Percentiles rank a stretch among this genome's conserved stretches.
These are phyloP conservation scores for Chaetoscypha palmicola DNA, from an alignment of 2,329 filamentous ascomycete genomes.

Conservation along the genomic window DNA sequence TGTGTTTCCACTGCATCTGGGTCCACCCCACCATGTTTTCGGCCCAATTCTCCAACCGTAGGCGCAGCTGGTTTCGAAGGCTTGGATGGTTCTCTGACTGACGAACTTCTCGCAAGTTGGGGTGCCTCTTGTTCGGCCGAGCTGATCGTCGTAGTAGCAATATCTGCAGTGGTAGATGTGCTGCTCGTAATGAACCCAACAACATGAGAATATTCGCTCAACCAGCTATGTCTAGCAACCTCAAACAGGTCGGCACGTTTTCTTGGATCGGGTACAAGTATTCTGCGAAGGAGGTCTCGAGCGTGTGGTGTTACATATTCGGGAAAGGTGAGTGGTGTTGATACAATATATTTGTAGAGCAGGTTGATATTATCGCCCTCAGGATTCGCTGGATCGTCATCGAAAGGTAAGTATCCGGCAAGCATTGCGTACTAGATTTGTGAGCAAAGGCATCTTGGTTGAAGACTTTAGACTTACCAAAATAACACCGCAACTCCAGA, in stretches of 20 bases:
- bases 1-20: constrained; percentile 55
- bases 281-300: constrained; percentile 82
- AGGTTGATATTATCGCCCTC: constrained; percentile 99
- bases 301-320: constrained; percentile 98
- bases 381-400: constrained; percentile 95
- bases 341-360: constrained; percentile 98
- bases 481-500: constrained; percentile 99
- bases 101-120: constrained; percentile 74
- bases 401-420: constrained; percentile 93
- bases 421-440: constrained; percentile 85
- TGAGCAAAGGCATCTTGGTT: background rate
- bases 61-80: constrained; percentile 45
- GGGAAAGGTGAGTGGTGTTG: constrained; percentile 91
- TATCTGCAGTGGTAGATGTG: constrained; percentile 79
- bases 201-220: constrained; percentile 94
- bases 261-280: constrained; percentile 88
- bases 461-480: constrained; percentile 61
- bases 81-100: constrained; percentile 81
- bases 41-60: constrained; percentile 55
- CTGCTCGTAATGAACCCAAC: constrained; percentile 96
- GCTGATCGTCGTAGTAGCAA: constrained; percentile 69
- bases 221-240: constrained; percentile 94
- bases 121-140: constrained; percentile 51
- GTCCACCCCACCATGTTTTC: constrained; percentile 70
- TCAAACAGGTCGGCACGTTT: constrained; percentile 95